A percentile compares a stretch with the other conserved stretches of the same genome.
Evolutionary conservation across 257 asterid genomes (phyloP).

Genomic region (Solanum sparsipilum): DNA sequence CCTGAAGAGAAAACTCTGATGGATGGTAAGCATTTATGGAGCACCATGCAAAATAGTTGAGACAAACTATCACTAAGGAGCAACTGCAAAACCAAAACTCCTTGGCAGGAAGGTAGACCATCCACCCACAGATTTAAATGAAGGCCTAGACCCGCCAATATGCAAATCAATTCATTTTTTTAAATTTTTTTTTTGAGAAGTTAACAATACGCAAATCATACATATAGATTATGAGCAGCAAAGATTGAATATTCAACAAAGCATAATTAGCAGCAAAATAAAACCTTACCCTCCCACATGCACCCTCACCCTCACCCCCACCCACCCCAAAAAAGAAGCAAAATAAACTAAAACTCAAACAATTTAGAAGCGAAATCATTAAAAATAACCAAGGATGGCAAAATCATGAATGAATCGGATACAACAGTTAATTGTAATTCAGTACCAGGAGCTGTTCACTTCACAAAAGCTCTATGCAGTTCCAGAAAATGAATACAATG

Average conservation of each 20-base stretch:
- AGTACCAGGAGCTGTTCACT: not conserved
- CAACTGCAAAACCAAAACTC: not conserved
- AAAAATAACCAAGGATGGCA: not conserved
- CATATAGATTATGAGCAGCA: not conserved
- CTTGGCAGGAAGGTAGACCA: not conserved
- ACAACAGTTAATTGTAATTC: not conserved
- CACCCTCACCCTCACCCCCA: not conserved
- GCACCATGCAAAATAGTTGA: not conserved
- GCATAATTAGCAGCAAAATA: not conserved
- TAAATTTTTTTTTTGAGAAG: not conserved
- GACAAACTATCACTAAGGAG: not conserved
- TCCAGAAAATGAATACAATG: not conserved
- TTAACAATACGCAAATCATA: not conserved
- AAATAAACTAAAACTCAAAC: not conserved
- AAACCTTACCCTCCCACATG: not conserved
- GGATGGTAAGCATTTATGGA: not conserved
- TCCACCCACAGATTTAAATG: not conserved
- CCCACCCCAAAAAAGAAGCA: not conserved
- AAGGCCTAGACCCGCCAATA: not conserved
- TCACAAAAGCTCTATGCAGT: not conserved
- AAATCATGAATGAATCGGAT: not conserved
- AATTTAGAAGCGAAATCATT: not conserved
- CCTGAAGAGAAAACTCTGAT: slow-evolving; percentile 1
- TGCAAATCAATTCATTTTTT: not conserved
- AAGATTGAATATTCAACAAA: not conserved